phyloP scores from a whole-genome alignment of 257 asterid genomes.

The Sherardia arvensis region DNA sequence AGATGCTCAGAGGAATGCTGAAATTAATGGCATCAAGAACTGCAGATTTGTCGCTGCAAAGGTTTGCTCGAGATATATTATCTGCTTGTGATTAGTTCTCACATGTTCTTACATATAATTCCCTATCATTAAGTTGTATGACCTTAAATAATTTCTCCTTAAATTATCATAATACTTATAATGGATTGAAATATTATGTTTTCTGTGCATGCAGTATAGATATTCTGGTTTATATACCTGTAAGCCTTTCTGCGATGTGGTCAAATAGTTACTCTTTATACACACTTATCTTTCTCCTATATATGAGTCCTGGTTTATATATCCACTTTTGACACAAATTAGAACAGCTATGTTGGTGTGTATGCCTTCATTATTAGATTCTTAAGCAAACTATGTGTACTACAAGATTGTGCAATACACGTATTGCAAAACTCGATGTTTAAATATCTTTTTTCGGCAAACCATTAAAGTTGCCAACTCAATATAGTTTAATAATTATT shows the following conservation, averaged over 20 bases:
- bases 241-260: not conserved
- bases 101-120: not conserved
- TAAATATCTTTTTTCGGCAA: not conserved
- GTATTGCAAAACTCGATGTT: not conserved
- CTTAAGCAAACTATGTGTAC: not conserved
- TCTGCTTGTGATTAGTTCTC: conserved; percentile 10
- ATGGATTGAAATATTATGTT: no score
- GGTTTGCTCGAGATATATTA: conserved; percentile 33
- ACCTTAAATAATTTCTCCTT: no score
- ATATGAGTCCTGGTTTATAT: no score
- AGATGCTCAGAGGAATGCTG: conserved; percentile 93
- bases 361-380: not conserved
- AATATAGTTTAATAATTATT: not conserved
- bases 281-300: not conserved
- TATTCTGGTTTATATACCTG: not conserved
- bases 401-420: not conserved
- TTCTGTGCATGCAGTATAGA: not conserved
- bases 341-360: not conserved
- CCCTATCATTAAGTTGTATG: no score
- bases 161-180: no score
- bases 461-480: not conserved
- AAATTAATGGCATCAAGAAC: conserved; percentile 69
- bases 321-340: no score
- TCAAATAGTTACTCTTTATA: not conserved
- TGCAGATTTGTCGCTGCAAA: conserved; percentile 92